These are phyloP conservation scores for Peniophora sp. DNA, from an alignment of 1,284 basidiomycete species.

Conservation along the genomic window DNA sequence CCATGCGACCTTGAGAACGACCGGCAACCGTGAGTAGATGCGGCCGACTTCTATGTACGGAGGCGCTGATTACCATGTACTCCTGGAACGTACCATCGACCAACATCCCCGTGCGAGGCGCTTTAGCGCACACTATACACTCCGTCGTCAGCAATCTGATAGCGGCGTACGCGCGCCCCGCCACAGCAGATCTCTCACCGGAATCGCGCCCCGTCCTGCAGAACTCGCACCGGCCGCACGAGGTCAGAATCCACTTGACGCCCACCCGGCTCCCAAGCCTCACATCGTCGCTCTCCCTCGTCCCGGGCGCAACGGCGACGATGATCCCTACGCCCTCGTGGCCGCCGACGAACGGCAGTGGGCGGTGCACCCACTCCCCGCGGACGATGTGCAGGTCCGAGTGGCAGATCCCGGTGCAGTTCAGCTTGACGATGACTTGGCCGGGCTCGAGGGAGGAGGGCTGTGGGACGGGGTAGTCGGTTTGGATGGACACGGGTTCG, in stretches of 20 bases:
- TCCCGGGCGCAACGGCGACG: slow-evolving; percentile 60
- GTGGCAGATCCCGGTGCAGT: slow-evolving; percentile 58
- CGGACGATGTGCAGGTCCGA: slow-evolving; percentile 56
- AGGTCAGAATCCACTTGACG: slow-evolving; percentile 64
- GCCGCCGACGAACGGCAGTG: slow-evolving; percentile 59
- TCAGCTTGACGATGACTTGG: slow-evolving; percentile 61
- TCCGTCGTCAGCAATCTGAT: slow-evolving; percentile 9
- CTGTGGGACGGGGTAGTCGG: slow-evolving; percentile 43
- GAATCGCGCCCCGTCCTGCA: slow-evolving; percentile 51
- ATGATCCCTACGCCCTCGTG: slow-evolving; percentile 59
- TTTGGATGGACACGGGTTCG: slow-evolving; percentile 25
- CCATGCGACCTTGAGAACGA: slow-evolving; percentile 36
- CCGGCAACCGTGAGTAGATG: too few relatives aligned
- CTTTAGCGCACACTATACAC: slow-evolving; percentile 32
- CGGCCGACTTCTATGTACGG: neutral
- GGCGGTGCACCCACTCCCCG: slow-evolving; percentile 47
- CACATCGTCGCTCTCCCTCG: slow-evolving; percentile 30
- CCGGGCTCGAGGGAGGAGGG: slow-evolving; percentile 51
- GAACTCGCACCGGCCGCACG: slow-evolving; percentile 55
- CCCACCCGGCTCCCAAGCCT: slow-evolving; percentile 64
- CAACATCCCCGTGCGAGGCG: slow-evolving; percentile 44
- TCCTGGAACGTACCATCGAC: slow-evolving; percentile 51
- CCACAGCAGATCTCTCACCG: slow-evolving; percentile 23
- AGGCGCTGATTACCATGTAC: slow-evolving; percentile 29
- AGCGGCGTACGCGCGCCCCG: slow-evolving; percentile 6